Base-by-base conservation (phyloP, 1,284 basidiomycete species). In the Ustilago vetiveriae region DNA sequence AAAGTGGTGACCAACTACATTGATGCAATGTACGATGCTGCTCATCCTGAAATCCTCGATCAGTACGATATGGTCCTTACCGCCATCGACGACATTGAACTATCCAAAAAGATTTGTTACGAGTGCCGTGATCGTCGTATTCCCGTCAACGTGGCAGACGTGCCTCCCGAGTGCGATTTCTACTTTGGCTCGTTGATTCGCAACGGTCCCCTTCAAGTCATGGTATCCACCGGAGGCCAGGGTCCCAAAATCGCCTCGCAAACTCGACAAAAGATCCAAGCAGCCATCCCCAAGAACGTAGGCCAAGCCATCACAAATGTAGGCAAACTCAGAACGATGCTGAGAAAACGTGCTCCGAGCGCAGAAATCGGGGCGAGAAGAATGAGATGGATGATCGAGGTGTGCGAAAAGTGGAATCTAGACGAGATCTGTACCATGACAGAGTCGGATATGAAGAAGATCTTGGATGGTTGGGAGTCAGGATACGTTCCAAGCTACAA, bases 171-270 rank as follows among this genome's bases (percentile, higher is more conserved):
- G 55, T 98, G 95, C 85, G 95, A 98, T 84, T 98, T 98, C 82
- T 98, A 96, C 85, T 98, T 98, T 84, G 96, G 96, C 40, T 91
- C 92, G 1, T 90, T 94, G 80, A 89, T 98, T 58, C 89, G 92
- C 32, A 87, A 89, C 64, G 94, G 95, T 0, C 92, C 94, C 0
- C 84, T 98, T 33, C 94, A 97, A 84, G 89, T 97, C 72, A 90
- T 98, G 90, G 90, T 98, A 38, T 95, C 92, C 9, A 98, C 96
- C 2, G 92, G 92, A 54, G 96, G 96, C 23, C 90, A 91, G 74
- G 92, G 93, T 4, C 96, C 96, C 8, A 90, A 92, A 81, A 86
- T 98, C 68, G 93, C 95, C 6, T 90, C 90, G 59, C 85, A 95
- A 73, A 88, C 98, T 41, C 87, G 90, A 59, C 85, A 86, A 68